Percentiles rank a stretch among this genome's conserved stretches.
Conservation (phyloP, 371 early-diverging fungal genomes). For the Syncephalis plumigaleata region DNA sequence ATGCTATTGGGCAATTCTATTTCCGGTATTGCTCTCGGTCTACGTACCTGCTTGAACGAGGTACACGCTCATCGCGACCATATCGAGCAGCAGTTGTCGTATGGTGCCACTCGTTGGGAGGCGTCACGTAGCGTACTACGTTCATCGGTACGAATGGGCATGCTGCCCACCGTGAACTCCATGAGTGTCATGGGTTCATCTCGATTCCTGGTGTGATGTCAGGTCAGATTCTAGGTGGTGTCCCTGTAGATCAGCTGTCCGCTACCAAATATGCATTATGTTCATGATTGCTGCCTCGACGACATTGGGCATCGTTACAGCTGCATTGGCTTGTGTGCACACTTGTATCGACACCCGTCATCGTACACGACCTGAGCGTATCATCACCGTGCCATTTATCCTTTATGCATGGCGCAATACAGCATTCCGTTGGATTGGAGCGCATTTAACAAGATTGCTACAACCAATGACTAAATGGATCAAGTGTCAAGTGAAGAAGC, state of each 20-base stretch:
- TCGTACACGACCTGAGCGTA: slow-evolving; percentile 1
- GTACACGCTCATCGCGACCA: slow-evolving; percentile 40
- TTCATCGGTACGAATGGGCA: slow-evolving; percentile 53
- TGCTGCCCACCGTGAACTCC: slow-evolving; percentile 61
- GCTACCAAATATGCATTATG: slow-evolving; percentile 9
- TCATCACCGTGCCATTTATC: background rate
- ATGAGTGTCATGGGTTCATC: slow-evolving; percentile 61
- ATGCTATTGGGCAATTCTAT: slow-evolving; percentile 73
- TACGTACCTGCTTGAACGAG: background rate
- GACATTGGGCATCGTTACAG: slow-evolving; percentile 2
- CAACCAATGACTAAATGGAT: too few species aligned
- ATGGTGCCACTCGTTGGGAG: slow-evolving; percentile 78
- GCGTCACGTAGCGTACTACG: slow-evolving; percentile 49
- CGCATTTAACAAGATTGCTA: too few species aligned
- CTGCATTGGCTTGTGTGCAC: slow-evolving; percentile 3
- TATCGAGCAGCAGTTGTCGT: slow-evolving; percentile 52
- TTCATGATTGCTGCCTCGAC: slow-evolving; percentile 9
- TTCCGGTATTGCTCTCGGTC: slow-evolving; percentile 66
- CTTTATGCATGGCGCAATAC: too few species aligned
- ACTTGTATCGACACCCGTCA: slow-evolving; percentile 1
- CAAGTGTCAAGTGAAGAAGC: too few species aligned
- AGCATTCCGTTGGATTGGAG: too few species aligned
- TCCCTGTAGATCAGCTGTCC: slow-evolving; percentile 55
- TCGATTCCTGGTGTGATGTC: slow-evolving; percentile 85
- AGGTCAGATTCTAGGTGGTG: slow-evolving; percentile 76